Evolutionary conservation across 2,329 filamentous ascomycete species (phyloP), one percentile per base, ranked within the genome.

Genomic region (Colletotrichum sublineola): DNA sequence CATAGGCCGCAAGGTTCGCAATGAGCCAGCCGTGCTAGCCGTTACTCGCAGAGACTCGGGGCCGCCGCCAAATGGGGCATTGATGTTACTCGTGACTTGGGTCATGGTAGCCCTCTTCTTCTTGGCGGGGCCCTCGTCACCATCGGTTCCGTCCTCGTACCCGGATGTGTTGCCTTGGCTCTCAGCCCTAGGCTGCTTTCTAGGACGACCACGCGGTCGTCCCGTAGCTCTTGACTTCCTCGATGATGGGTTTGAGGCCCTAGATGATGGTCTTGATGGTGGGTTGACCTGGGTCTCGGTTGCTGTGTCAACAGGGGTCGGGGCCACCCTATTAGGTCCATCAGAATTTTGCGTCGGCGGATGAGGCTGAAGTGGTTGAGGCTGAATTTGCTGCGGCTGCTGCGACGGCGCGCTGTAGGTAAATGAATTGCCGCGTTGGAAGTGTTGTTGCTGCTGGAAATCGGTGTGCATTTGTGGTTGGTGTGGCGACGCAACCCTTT

Each of bases 11-110:
- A 97, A 93, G 60, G 92, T 92, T 55, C 96, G 93, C 71, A 98
- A 87, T 6, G 95, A 97, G 53, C 94, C 94, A 56, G 95, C 93
- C 20, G 94, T 97, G 79, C 94, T 97, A 58, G 96, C 96, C 73
- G 94, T 92, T n/a, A 97, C 94, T 61, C 95, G 90, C 36, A 98
- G 85, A 4, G 94, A 97, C 61, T 96, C 94, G 12, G 91, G 89
- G 40, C 91, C 91, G 50, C 89, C 87, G 63, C 92, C 93, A 77
- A 98, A 93, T 31, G 89, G 90, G 74, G 87, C 89, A 75, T 90
- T 92, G 63, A 91, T 91, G n/a, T 90, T 90, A 83, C 91, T 92
- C 74, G 93, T 90, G 15, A 92, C 89, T 78, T 92, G 89, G 29
- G 90, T 94, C 33, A 92, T 89, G 78, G 94, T 96, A 44, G 92